Evolutionary conservation across 2,329 filamentous ascomycete genomes (phyloP), one percentile per base, ranked within the genome.

Genomic region (Akanthomyces lecanii): DNA sequence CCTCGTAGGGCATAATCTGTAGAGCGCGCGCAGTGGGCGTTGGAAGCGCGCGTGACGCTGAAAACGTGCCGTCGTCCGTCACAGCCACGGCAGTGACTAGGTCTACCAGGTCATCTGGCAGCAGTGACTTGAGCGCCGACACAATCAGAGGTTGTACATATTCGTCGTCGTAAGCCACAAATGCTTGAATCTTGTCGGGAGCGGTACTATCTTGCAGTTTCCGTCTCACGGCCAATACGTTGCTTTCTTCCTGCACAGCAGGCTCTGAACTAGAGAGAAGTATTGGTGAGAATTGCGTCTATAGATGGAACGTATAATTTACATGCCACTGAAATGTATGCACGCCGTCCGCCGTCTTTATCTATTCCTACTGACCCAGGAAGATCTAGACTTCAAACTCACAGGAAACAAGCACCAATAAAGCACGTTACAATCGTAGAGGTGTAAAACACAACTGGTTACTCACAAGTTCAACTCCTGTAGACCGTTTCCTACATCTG

Each of bases 91-190:
- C 80, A 73, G 68, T 81, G 59, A 91, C 81, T 55, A 88, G 73
- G 33, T 83, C 81, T 72, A 85, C 85, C 1, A 77, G 74, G 4
- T 76, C 76, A 21, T 77, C 66, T 0, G 88, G 84, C 7, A 95
- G 79, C 28, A 85, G 77, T 4, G 82, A 78, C 56, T 85, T 72
- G 25, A 98, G 78, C n/a, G 92, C 90, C 23, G 84, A 78, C 53
- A 92, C 75, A 64, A 98, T 88, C 45, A 98, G 83, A 1, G 91
- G 91, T 71, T 97, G 91, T 10, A 98, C 91, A 72, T 98, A 99
- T 51, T 82, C 73, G 72, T 97, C 92, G 70, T 92, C 91, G 75
- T 97, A 97, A 71, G 92, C 83, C 69, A 97, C 80, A 57, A 94
- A 75, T 57, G 90, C 91, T 76, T 91, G 87, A 67, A 74, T 58